These are phyloP conservation scores for Fusarium irregulare DNA, from an alignment of 2,329 filamentous ascomycete species.

Conservation along the genomic window DNA sequence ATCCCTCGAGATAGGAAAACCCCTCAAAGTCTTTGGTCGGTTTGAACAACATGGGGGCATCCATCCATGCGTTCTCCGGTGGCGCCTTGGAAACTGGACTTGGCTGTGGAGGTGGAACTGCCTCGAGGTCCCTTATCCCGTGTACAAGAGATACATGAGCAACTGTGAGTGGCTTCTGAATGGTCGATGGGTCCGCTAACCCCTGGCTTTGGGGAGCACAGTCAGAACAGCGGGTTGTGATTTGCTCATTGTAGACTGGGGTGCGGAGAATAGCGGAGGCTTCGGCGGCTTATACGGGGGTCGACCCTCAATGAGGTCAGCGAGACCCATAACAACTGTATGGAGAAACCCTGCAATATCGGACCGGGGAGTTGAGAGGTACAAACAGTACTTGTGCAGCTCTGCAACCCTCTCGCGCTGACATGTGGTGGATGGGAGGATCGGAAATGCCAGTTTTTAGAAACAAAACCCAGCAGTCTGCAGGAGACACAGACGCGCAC, in stretches of 20 bases:
- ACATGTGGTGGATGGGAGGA: conserved; percentile 27
- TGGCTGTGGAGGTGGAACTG: conserved; percentile 39
- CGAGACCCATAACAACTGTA: conserved; percentile 32
- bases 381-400: conserved; percentile 21
- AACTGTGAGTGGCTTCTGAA: conserved; percentile 6
- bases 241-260: conserved; percentile 7
- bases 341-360: conserved; percentile 44
- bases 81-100: conserved; percentile 41
- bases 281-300: conserved; percentile 40
- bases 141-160: conserved; percentile 33
- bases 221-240: conserved; percentile 5
- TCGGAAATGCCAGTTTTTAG: conserved; percentile 28
- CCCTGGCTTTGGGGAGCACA: conserved; percentile 10
- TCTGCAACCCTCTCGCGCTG: conserved; percentile 7
- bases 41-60: conserved; percentile 38
- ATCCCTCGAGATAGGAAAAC: conserved; percentile 43
- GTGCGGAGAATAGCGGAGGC: conserved; percentile 37
- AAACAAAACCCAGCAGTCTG: conserved; percentile 2
- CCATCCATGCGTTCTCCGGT: conserved; percentile 36
- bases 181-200: conserved; percentile 18
- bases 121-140: conserved; percentile 18
- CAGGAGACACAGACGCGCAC: conserved; percentile 1
- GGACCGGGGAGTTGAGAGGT: conserved; percentile 23
- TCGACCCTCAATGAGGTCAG: conserved; percentile 43
- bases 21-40: conserved; percentile 44